These are phyloP conservation scores for Boletus vermiculosoides DNA, from an alignment of 768 basidiomycete genomes.

Conservation along the genomic window DNA sequence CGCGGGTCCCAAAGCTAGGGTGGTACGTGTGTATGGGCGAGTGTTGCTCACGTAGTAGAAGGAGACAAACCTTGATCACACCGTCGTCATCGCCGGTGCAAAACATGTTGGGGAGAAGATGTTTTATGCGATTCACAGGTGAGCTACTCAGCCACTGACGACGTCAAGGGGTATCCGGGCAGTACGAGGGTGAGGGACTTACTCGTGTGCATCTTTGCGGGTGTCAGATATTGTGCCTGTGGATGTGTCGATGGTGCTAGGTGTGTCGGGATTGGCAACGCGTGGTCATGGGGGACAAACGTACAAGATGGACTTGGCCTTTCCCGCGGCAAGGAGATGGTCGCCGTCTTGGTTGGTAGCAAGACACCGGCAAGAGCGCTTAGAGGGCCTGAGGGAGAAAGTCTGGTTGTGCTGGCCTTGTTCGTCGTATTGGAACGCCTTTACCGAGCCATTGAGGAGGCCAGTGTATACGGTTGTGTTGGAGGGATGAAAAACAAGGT, in stretches of 20 bases:
- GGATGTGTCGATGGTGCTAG: constrained; percentile 64
- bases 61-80: constrained; percentile 71
- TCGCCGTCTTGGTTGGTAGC: constrained; percentile 65
- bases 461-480: constrained; percentile 69
- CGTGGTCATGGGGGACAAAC: constrained; percentile 30
- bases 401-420: constrained; percentile 53
- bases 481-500: constrained; percentile 83
- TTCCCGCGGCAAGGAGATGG: constrained; percentile 75
- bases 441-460: constrained; percentile 80
- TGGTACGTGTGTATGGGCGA: background rate
- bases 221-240: constrained; percentile 53
- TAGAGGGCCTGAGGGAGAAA: constrained; percentile 73
- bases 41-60: background rate
- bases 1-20: constrained; percentile 88
- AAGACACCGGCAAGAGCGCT: constrained; percentile 79
- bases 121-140: constrained; percentile 83
- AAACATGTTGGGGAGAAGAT: constrained; percentile 66
- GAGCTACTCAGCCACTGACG: constrained; percentile 49
- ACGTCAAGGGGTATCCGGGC: constrained; percentile 27
- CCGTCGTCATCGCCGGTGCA: constrained; percentile 94
- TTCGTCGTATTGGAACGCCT: constrained; percentile 77
- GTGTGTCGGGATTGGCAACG: constrained; percentile 14
- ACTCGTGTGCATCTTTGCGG: constrained; percentile 64
- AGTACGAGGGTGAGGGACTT: constrained; percentile 32
- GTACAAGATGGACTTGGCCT: constrained; percentile 76